Base-by-base conservation (phyloP, 257 asterid species). In the Galeopsis tetrahit region DNA sequence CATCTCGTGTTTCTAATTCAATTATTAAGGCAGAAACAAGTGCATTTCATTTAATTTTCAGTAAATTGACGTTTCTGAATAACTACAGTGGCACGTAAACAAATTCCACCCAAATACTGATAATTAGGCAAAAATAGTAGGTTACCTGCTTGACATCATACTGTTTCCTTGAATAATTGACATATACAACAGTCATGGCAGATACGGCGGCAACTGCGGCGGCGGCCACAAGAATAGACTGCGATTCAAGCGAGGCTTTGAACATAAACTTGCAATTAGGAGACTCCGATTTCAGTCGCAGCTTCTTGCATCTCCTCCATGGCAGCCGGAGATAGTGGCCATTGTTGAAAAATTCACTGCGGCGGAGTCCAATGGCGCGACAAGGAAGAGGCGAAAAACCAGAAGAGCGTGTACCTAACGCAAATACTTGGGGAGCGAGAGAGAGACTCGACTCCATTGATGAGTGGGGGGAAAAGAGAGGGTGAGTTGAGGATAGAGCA, bases 161-260 rank as follows among this genome's bases (percentile, higher is more conserved):
- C 31, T 79, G 82, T 15, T 76, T 67, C 68, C 69, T 77, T 1
- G 81, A 70, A 69, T 81, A 74, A 56, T 75, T 77, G 9, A 82
- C 32, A 74, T 78, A 81, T 42, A 87, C 85, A 11, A 82, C 69
- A 2, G 85, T 75, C 39, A 88, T 77, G 39, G 92, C 95, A 56
- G 97, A 86, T 60, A 86, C 85, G 4, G 90, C 77, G 60, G 87
- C 82, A 31, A 81, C 81, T 3, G 89, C 85, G 9, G 90, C 91
- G 11, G 81, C 83, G 36, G 82, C 68, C 10, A 75, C 83, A 32
- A 77, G 33, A 61, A 75, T 63, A 13, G 86, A 73, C 63, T 89
- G 97, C 71, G 94, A 86, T 35, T 87, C 93, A 2, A 90, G 83
- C 74, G 96, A 85, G 17, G 96, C 98, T 78, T 69, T 82, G 59